Base-by-base conservation (phyloP, 345 rosid genomes). In the Acer yangbiense region DNA sequence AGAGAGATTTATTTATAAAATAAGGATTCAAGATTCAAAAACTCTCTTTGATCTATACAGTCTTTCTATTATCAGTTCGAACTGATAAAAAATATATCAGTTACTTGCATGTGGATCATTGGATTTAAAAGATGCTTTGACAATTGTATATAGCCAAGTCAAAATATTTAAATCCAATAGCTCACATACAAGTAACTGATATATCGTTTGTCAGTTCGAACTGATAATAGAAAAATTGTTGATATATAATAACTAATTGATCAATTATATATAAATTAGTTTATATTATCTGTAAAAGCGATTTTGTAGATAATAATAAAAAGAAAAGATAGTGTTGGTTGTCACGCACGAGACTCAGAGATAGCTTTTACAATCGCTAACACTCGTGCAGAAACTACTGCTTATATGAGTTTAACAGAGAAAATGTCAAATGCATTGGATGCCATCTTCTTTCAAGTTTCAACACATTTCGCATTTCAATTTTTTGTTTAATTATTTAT, bases 401-500 rank as follows among this genome's bases (percentile, higher is more conserved):
- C 57, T 17, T 7, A 62, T 61, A 65, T 10, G 35, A 50, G 60
- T 46, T 63, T 9, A 20, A 25, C 10, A 52, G 23, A 66, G 71
- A 62, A 62, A 74, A 82, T 66, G 72, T 72, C 78, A 69, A 84
- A 80, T 69, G 52, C 61, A 10, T 73, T 4, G 67, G 77, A 73
- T 62, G 69, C 77, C 21, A 61, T 65, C 72, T 16, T 29, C 32
- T 69, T 35, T 48, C 83, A 32, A 57, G 39, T 2, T 0, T 35
- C 46, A n/a, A n/a, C n/a, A 23, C 7, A 18, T 54, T 68, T 23
- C 39, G 39, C 35, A 3, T 21, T 41, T 67, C 39, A 35, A 35
- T 23, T 50, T 60, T 66, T 21, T 43, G 21, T 65, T 7, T 44
- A 27, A 29, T 16, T 64, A 32, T 73, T 44, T 77, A 6, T 10